Base-by-base conservation (phyloP, 768 basidiomycete genomes). In the Lactarius hatsudake region DNA sequence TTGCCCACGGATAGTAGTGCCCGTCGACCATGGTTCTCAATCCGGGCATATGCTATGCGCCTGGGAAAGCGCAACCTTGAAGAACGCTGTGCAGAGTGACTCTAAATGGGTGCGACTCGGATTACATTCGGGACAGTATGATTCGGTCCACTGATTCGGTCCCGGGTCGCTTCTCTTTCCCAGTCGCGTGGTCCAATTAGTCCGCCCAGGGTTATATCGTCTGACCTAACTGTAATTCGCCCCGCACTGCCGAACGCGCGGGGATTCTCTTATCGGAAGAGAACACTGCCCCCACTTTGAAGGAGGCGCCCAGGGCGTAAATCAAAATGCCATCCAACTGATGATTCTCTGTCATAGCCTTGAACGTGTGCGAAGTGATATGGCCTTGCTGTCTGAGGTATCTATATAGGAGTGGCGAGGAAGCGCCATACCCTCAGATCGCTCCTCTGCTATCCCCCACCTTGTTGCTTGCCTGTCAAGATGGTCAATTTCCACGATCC, bases 401-500 rank as follows among this genome's bases (percentile, higher is more conserved):
- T 51, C 48, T 51, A 51, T 51, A 51, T 51, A 51, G 23, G 17
- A 18, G 40, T 42, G 40, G 40, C 17, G 40, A 23, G 12, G 4
- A 51, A 13, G 23, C n/a, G 48, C 48, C 23, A 9, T n/a, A 1
- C 28, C 26, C 23, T 12, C 6, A 23, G 28, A 12, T 30, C 53
- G 2, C 53, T 17, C 28, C 53, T 26, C 15, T 18, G 17, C 13
- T 13, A 12, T 17, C 23, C 51, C 51, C 28, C 36, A 36, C 30
- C 17, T 12, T 10, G 18, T 36, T 20, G 8, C 56, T 36, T 18
- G 8, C 32, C n/a, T 61, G 15, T 18, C 8, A 34, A 15, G 54
- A 66, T 66, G 65, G 54, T 48, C 17, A 28, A 66, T 23, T 66
- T 56, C 32, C 42, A 56, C 0, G 40, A 45, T 34, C 54, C 60